Evolutionary conservation across 1,139 yeast genomes (phyloP), one percentile per base, ranked within the genome.

Genomic region (Pneumocystis oryctolagi): DNA sequence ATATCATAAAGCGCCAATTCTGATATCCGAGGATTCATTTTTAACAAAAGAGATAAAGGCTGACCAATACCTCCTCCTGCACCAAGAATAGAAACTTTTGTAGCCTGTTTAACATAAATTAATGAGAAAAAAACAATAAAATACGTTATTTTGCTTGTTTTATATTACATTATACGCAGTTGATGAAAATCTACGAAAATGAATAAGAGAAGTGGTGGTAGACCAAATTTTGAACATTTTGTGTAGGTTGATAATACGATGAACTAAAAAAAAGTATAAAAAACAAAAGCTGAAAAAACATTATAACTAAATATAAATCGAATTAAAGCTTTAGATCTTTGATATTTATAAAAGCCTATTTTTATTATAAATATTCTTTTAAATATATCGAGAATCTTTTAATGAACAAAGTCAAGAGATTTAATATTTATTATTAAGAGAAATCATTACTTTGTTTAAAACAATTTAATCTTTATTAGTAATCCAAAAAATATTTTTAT

Each of bases 1-100:
- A 92, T 84, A 78, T 92, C 98, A 78, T 87, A 92, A 67, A 92
- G 81, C 63, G 96, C 81, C 75, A 92, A 82, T 72, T 85, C 85
- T 63, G 92, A 84, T 67, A 92, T 94, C 74, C 87, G 83, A 71
- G 82, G 84, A 82, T 90, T 89, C 72, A 88, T 80, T 80, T 92
- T 92, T 77, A 90, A 79, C 72, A 92, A 81, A 69, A 92, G 81
- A 61, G 97, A 90, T 72, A 92, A 80, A 68, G 98, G 98, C 80
- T 92, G 98, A 70, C 98, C 98, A 75, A 92, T 92, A 78, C 98
- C 98, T 77, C 98, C 70, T 56, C 67, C 69, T 32, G 70, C 70
- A 61, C 70, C 69, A 61, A 73, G 73, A 55, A 73, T 74, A 60
- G 73, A 73, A 56, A 73, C 75, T 72, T 73, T 71, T 65, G 65